phyloP scores from a whole-genome alignment of 176 grass and related monocot genomes.

The Bromus sterilis region DNA sequence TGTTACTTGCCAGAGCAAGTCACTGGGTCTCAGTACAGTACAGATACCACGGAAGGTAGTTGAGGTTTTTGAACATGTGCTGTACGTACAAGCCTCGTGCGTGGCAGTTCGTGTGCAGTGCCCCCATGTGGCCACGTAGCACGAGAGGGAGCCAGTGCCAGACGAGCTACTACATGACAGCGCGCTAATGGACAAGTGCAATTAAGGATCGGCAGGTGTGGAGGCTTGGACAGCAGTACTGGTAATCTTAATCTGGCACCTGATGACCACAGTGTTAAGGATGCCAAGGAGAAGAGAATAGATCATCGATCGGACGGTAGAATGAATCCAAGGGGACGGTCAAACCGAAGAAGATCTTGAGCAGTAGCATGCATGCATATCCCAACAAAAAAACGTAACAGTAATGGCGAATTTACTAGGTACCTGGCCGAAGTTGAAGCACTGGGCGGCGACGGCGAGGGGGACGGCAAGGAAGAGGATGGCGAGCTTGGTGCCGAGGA shows the following conservation, averaged over 20 bases:
- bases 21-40: too few relatives aligned
- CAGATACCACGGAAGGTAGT: not conserved
- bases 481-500: slow-evolving; percentile 88
- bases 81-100: not conserved
- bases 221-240: not conserved
- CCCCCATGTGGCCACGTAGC: not conserved
- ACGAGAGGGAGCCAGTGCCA: too few relatives aligned
- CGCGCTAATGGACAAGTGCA: not conserved
- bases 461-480: slow-evolving; percentile 70
- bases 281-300: too few relatives aligned
- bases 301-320: not conserved
- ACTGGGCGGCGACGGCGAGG: slow-evolving; percentile 58
- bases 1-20: too few relatives aligned
- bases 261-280: not conserved
- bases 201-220: not conserved
- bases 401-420: not conserved
- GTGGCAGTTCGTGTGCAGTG: not conserved
- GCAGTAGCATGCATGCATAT: not conserved
- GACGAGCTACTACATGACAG: not conserved
- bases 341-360: not conserved
- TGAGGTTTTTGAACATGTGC: not conserved
- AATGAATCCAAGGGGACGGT: not conserved
- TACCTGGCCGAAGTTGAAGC: slow-evolving; percentile 50
- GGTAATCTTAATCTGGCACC: not conserved
- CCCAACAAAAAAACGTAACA: not conserved